Evolutionary conservation across 768 basidiomycete genomes (phyloP), one percentile per base, ranked within the genome.

Genomic region (Suillus bovinus): DNA sequence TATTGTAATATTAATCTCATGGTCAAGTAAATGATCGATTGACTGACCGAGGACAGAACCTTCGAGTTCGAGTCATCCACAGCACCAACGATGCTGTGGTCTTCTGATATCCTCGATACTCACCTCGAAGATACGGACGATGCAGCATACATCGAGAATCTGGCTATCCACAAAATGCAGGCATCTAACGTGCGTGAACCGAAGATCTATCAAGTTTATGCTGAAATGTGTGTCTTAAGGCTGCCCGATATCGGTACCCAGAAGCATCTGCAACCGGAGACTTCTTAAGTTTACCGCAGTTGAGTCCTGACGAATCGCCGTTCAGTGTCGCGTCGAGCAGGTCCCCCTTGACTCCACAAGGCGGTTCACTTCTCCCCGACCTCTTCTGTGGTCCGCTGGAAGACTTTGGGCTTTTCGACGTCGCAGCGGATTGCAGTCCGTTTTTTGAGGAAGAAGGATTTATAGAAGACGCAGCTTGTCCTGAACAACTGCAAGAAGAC

Each of bases 261-360:
- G 38, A 38, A 5, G 39, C 27, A 6, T 36, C 53, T 22, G 17
- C 38, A 22, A 52, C 50, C n/a, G 55, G 17, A 41, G 55, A 29
- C 24, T 56, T 56, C 24, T 56, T 56, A 20, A 24, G 55, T 39
- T 38, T 56, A 20, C 59, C 72, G 0, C 62, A 54, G 0, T 63
- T 72, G 13, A 75, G 73, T 7, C 73, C 71, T 0, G 72, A 75
- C 24, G 53, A 56, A 2, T 73, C 72, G 1, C 72, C 72, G 0
- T 56, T 42, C 3, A 71, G 71, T 17, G 44, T 62, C 36, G 63
- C 62, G n/a, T 72, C 70, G 16, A 74, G 72, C 13, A 61, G 63
- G 5, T 63, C 66, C 56, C 52, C 67, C 8, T 61, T 59, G 34
- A 73, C 72, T 0, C 72, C 72, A 0, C 52, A 54, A 11, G 56